Base-by-base conservation (phyloP, 2,329 filamentous ascomycete species). In the Ophiostoma sp. region DNA sequence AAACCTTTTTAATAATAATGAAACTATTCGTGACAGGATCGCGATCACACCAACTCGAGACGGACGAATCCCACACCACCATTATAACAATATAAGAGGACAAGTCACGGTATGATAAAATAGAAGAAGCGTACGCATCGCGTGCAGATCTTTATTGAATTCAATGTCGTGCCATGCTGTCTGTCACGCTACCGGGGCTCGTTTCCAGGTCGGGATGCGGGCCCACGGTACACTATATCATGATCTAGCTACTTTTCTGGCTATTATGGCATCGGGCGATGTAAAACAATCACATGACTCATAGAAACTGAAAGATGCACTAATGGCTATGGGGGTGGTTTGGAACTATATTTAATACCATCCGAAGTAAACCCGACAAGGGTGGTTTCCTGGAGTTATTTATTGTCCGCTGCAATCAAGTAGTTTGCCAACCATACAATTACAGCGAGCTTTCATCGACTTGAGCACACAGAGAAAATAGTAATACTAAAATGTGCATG, bases 251-350 rank as follows among this genome's bases (percentile, higher is more conserved):
- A 54, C n/a, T 17, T 33, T 62, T 62, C 27, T 62, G 27, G 57
- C 57, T 57, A 62, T 62, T 33, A 33, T 33, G 57, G 27, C 57
- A 62, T 62, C 27, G 27, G 27, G 27, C 57, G 13, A 62, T 33
- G 57, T 62, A 27, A 62, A 62, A 62, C 23, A 27, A 62, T 62
- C 57, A 62, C 57, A 62, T 62, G 57, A 62, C 27, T 62, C 57
- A 62, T 62, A 62, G 8, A 33, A 62, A 27, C 52, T 27, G 23
- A 10, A 27, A 15, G 23, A 27, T 27, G 23, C n/a, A 27, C 52
- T 23, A 57, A 57, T 27, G 10, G 52, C 10, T 57, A 57, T 57
- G 44, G 44, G 44, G 44, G 44, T 20, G 44, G 44, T 20, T 31
- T 27, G 23, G 52, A 27, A 57, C n/a, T 23, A 57, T 27, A 57